A percentile compares a stretch with the other conserved stretches of the same genome.
phyloP scores from a whole-genome alignment of 1,284 basidiomycete species.

The Ganoderma sinense region DNA sequence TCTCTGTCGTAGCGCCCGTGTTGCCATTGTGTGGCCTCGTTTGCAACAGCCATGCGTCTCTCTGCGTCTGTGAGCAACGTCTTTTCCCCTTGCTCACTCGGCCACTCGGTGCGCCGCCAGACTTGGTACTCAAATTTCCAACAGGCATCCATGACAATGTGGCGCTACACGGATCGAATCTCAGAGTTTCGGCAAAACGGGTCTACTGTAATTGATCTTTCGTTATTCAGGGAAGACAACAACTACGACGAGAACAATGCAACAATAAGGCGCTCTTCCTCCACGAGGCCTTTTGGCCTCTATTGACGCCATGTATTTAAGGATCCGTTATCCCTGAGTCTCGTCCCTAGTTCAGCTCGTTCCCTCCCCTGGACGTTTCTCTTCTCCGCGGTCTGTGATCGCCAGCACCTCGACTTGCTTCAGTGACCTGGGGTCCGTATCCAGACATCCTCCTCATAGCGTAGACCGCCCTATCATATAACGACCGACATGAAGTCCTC shows the following conservation, averaged over 20 bases:
- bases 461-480: constrained; percentile 14
- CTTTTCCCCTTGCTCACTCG: not conserved
- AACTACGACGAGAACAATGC: not conserved
- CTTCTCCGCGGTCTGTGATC: constrained; percentile 33
- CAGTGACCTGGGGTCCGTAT: constrained; percentile 32
- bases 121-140: not conserved
- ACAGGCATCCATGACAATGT: constrained; percentile 1
- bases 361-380: constrained; percentile 12
- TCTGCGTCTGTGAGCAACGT: not conserved
- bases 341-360: constrained; percentile 16
- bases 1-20: not conserved
- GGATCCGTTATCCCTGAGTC: not conserved
- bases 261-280: not conserved
- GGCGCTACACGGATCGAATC: constrained; percentile 2
- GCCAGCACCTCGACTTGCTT: constrained; percentile 22
- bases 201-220: not conserved
- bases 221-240: not conserved
- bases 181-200: not conserved
- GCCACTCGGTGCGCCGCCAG: not conserved
- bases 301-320: not conserved
- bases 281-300: not conserved
- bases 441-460: constrained; percentile 14
- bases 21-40: not conserved
- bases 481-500: constrained; percentile 37
- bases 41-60: not conserved